phyloP scores from a whole-genome alignment of 495 filamentous ascomycete genomes.

The Aspergillus diversus region DNA sequence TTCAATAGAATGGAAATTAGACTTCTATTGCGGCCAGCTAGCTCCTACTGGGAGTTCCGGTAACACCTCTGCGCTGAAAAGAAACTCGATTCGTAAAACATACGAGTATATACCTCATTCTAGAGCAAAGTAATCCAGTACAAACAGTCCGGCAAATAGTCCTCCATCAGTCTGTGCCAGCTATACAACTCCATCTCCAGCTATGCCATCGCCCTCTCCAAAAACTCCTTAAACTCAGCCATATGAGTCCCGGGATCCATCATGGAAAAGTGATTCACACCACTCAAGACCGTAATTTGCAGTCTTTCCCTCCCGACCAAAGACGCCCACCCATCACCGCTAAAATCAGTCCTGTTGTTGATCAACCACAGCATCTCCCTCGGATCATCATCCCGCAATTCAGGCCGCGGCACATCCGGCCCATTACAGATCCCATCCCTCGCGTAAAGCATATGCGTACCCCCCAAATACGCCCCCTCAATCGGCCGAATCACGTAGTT shows the following conservation, averaged over 20 bases:
- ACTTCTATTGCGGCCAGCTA: too few relatives aligned
- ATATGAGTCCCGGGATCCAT: slow-evolving; percentile 8
- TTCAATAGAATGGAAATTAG: neutral
- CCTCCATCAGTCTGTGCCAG: neutral
- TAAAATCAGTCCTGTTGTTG: slow-evolving; percentile 5
- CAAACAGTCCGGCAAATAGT: neutral
- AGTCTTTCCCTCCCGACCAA: neutral
- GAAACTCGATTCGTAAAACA: neutral
- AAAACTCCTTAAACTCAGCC: neutral
- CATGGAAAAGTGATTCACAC: slow-evolving; percentile 17
- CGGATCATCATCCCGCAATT: neutral
- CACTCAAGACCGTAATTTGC: neutral
- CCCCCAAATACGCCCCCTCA: neutral
- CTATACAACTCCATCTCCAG: neutral
- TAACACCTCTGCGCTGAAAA: neutral
- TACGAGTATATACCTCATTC: neutral
- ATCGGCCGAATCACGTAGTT: neutral
- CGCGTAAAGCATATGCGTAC: slow-evolving; percentile 1
- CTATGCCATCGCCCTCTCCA: slow-evolving; percentile 1
- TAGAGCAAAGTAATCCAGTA: neutral
- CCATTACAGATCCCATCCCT: slow-evolving; percentile 3
- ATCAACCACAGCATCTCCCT: slow-evolving; percentile 11
- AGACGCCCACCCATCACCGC: slow-evolving; percentile 4
- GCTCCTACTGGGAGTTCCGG: too few relatives aligned
- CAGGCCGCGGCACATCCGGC: neutral